Conservation (phyloP, 805 yeast species). For the Metschnikowia henanensis region DNA sequence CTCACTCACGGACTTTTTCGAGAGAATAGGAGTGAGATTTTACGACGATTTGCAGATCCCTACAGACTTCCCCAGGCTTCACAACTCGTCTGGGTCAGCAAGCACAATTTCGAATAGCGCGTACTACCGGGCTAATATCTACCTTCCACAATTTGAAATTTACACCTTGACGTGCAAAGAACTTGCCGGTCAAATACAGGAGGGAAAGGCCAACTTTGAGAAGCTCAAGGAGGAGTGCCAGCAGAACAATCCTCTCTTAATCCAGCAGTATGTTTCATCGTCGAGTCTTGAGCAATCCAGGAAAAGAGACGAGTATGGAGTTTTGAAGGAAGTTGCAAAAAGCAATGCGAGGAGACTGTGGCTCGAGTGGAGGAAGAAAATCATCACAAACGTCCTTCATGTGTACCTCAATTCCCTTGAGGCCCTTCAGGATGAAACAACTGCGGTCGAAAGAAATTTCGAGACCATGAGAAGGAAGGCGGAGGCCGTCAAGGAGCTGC, state of each 20-base stretch:
- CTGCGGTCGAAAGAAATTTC: slow-evolving; percentile 17
- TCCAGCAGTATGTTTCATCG: slow-evolving; percentile 48
- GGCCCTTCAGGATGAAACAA: slow-evolving; percentile 22
- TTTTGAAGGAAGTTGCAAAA: slow-evolving; percentile 51
- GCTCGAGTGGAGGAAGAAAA: slow-evolving; percentile 62
- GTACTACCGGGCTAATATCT: slow-evolving; percentile 38
- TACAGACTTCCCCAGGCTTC: slow-evolving; percentile 23
- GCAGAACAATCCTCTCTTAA: slow-evolving; percentile 48
- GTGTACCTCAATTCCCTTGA: slow-evolving; percentile 26
- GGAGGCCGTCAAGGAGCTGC: slow-evolving; percentile 19
- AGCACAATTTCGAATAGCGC: slow-evolving; percentile 23
- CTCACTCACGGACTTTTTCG: slow-evolving; percentile 37
- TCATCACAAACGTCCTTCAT: slow-evolving; percentile 44
- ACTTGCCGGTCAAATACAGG: slow-evolving; percentile 47
- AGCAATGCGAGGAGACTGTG: slow-evolving; percentile 55
- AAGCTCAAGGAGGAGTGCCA: slow-evolving; percentile 47
- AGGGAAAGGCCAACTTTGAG: slow-evolving; percentile 48
- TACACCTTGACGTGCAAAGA: slow-evolving; percentile 56
- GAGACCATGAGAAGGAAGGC: too few relatives aligned
- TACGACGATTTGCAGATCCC: slow-evolving; percentile 47
- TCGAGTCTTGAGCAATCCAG: slow-evolving; percentile 35
- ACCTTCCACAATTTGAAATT: slow-evolving; percentile 46
- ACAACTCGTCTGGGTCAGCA: slow-evolving; percentile 19
- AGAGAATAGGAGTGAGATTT: slow-evolving; percentile 41
- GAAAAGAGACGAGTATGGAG: slow-evolving; percentile 49